These are phyloP conservation scores for Candida sp. DNA, from an alignment of 1,139 yeast genomes.

Conservation along the genomic window DNA sequence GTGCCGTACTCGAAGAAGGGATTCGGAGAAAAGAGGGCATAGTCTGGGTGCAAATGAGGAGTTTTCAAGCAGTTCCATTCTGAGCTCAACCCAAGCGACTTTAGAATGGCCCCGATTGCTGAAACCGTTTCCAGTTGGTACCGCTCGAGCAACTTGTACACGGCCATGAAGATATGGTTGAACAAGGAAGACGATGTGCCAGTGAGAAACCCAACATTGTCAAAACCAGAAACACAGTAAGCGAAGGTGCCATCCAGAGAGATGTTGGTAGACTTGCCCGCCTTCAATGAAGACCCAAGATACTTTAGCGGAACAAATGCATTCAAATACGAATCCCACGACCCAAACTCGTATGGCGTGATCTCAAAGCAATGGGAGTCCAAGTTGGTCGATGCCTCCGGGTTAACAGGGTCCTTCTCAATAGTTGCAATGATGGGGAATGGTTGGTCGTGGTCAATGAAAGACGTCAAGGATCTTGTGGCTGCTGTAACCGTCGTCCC, in stretches of 20 bases:
- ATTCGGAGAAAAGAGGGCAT: conserved; percentile 75
- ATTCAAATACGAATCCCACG: conserved; percentile 58
- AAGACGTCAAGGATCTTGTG: conserved; percentile 19
- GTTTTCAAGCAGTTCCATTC: conserved; percentile 19
- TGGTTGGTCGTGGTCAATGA: conserved; percentile 35
- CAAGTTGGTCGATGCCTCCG: conserved; percentile 21
- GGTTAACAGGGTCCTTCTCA: conserved; percentile 29
- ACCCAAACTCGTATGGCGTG: conserved; percentile 72
- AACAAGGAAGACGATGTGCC: conserved; percentile 79
- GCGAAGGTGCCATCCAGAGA: conserved; percentile 14
- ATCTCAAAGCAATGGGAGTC: conserved; percentile 52
- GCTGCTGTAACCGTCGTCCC: conserved; percentile 33
- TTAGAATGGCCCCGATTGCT: conserved; percentile 49
- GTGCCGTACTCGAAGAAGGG: conserved; percentile 57
- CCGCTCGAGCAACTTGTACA: conserved; percentile 47
- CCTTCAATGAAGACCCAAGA: conserved; percentile 54
- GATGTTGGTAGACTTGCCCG: conserved; percentile 31
- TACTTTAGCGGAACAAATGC: conserved; percentile 57
- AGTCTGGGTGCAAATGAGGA: conserved; percentile 57
- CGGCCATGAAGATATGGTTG: conserved; percentile 53
- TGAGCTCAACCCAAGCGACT: conserved; percentile 50
- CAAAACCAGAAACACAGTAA: conserved; percentile 61
- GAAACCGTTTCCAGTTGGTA: conserved; percentile 39
- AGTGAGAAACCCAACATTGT: conserved; percentile 73
- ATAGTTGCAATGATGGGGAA: conserved; percentile 45